A percentile compares a stretch with the other conserved stretches of the same genome.
Conservation (phyloP, 2,329 filamentous ascomycete genomes). For the Hypoxylon rubiginosum region DNA sequence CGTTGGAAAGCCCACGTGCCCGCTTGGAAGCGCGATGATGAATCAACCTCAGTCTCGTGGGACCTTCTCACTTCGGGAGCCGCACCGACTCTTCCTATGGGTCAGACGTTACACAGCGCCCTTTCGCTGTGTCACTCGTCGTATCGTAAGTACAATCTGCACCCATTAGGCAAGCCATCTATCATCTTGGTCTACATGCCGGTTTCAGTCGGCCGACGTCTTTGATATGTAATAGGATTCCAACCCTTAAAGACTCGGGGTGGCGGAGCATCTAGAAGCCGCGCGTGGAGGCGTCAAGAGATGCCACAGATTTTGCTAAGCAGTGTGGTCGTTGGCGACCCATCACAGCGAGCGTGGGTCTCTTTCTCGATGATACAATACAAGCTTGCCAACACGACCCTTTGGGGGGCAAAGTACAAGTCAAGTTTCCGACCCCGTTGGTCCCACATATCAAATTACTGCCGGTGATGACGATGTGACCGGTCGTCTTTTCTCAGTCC, state of each 20-base stretch:
- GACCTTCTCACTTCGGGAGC: constrained; percentile 4
- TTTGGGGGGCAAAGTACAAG: not conserved
- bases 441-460: not conserved
- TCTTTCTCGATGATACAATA: constrained; percentile 7
- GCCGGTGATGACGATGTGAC: constrained; percentile 3
- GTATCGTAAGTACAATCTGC: not conserved
- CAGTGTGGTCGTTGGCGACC: constrained; percentile 2
- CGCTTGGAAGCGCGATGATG: constrained; percentile 11
- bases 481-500: not conserved
- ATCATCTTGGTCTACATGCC: not conserved
- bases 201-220: not conserved
- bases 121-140: not conserved
- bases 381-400: not conserved
- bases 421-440: not conserved
- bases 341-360: constrained; percentile 17
- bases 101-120: not conserved
- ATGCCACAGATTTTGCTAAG: not conserved
- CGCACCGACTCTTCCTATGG: constrained; percentile 9
- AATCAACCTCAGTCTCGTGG: constrained; percentile 20
- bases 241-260: constrained; percentile 16
- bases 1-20: constrained; percentile 15
- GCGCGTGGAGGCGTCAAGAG: constrained; percentile 1
- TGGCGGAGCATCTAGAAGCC: constrained; percentile 20
- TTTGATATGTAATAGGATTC: constrained; percentile 16
- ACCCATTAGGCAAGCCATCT: not conserved